Evolutionary conservation across 305 asterid species (phyloP).

Genomic region (Plantago coronopus): DNA sequence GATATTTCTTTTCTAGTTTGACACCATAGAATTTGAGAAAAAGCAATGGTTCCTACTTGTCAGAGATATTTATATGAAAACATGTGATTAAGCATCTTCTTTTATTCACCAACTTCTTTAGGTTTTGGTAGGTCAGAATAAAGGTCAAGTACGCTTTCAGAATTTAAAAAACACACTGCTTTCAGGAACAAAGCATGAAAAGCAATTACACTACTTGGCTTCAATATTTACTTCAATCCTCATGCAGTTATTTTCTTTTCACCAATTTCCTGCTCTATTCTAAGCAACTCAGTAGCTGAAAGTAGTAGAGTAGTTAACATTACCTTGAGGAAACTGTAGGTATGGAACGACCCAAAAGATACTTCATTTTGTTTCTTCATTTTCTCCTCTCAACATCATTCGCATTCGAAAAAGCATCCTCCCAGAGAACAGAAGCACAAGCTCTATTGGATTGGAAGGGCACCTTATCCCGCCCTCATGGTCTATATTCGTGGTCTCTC

Average conservation of each 20-base stretch:
- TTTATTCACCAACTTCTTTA: too few relatives aligned
- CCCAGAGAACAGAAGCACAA: constrained; percentile 41
- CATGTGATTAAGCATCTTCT: too few relatives aligned
- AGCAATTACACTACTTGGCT: neutral
- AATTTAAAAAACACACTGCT: too few relatives aligned
- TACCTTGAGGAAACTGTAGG: constrained; percentile 21
- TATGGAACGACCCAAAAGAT: constrained; percentile 26
- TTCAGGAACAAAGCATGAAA: too few relatives aligned
- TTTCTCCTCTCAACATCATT: constrained; percentile 19
- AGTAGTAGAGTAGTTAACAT: constrained; percentile 25
- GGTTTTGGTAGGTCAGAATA: too few relatives aligned
- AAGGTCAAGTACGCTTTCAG: too few relatives aligned
- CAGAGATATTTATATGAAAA: too few relatives aligned
- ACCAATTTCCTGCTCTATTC: constrained; percentile 30
- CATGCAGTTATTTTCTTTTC: neutral
- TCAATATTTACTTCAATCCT: neutral
- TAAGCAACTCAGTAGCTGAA: neutral
- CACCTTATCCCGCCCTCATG: constrained; percentile 29
- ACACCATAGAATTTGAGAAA: too few relatives aligned
- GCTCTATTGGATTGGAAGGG: constrained; percentile 44
- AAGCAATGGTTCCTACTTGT: too few relatives aligned
- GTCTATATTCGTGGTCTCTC: constrained; percentile 56
- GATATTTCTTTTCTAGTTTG: too few relatives aligned
- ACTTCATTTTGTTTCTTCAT: constrained; percentile 22
- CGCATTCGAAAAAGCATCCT: constrained; percentile 25